Percentiles rank a stretch among this genome's conserved stretches.
Evolutionary conservation across 768 basidiomycete species (phyloP).

Genomic region (Lactarius psammicola): DNA sequence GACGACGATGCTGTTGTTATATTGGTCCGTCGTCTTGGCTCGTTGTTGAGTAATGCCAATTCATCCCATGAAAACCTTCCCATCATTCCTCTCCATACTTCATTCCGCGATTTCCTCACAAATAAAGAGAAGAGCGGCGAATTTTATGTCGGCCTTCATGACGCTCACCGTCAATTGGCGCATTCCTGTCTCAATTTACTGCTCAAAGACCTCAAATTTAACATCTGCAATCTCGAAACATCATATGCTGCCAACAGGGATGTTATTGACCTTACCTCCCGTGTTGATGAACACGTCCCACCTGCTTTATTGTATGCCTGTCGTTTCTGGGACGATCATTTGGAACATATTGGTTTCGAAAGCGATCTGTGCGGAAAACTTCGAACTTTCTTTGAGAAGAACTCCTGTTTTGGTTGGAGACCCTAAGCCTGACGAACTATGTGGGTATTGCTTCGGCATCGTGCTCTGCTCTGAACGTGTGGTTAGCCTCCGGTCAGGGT

Average conservation of each 20-base stretch:
- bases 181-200: not conserved
- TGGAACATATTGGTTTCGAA: not conserved
- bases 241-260: not conserved
- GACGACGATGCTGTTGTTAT: not conserved
- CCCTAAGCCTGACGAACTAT: not conserved
- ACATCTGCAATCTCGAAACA: slow-evolving; percentile 3
- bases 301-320: slow-evolving; percentile 3
- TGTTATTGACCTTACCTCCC: not conserved
- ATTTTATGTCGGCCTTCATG: not conserved
- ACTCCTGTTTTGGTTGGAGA: slow-evolving; percentile 9
- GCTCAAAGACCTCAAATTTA: not conserved
- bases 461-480: not conserved
- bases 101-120: slow-evolving; percentile 1
- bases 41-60: not conserved
- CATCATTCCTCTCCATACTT: not conserved
- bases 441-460: not conserved
- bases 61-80: not conserved
- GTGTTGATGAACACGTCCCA: not conserved
- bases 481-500: not conserved
- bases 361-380: not conserved
- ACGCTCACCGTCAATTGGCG: slow-evolving; percentile 2
- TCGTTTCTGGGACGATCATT: slow-evolving; percentile 8
- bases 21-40: not conserved
- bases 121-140: not conserved
- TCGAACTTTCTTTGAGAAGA: not conserved